Evolutionary conservation across 345 rosid genomes (phyloP), one percentile per base, ranked within the genome.

Genomic region (Gynandropsis gynandra): DNA sequence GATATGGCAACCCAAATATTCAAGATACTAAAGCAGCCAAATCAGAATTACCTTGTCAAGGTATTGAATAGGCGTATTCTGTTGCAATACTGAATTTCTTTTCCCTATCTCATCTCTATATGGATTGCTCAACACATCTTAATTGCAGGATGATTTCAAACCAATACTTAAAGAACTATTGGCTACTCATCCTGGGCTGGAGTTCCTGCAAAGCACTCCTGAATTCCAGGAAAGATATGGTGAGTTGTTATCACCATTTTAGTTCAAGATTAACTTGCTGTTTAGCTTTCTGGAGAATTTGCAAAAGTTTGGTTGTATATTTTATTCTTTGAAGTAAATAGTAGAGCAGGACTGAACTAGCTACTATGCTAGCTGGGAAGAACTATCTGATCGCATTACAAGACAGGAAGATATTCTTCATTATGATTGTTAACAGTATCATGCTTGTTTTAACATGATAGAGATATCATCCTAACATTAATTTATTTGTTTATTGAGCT

Each of bases 151-250:
- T 40, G 96, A 86, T 70, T 89, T 89, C 71, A 79, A 76, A 67
- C 89, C 95, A 54, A 62, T 90, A 37, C 83, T 90, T 65, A 80
- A 64, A 58, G 96, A 82, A 69, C 77, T 90, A 63, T 67, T 90
- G 69, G 72, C 72, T 31, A 67, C 84, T 49, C 98, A 90, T 78
- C 93, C 87, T 16, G 96, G 95, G 39, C 70, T 90, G 67, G 87
- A 90, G 65, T 84, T 87, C 64, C 70, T 82, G 59, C 77, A 69
- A 36, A 74, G 73, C 68, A 76, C 85, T 16, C 95, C 95, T 50
- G 95, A 87, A 66, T 82, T 80, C 67, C 96, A 82, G 74, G 89
- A 90, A 66, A 76, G 87, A 87, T 90, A 90, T 64, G 89, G 98
- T 87, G 63, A 40, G 56, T 24, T 24, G 29, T 24, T 24, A 24